These are phyloP conservation scores for Xylariaceae sp. DNA, from an alignment of 2,329 filamentous ascomycete genomes.

Conservation along the genomic window DNA sequence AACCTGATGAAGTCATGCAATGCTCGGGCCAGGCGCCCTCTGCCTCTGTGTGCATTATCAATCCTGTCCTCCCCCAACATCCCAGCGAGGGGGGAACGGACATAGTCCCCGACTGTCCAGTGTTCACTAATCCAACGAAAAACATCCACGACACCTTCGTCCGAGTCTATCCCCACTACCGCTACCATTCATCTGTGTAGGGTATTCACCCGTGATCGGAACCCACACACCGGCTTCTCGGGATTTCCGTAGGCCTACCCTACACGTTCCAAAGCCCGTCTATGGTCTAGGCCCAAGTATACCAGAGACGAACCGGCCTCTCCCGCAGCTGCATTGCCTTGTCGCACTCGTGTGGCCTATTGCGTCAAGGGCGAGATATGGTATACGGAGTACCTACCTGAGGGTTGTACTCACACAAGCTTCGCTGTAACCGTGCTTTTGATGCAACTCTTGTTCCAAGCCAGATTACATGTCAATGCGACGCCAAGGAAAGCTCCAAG, in stretches of 20 bases:
- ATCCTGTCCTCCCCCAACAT: constrained; percentile 5
- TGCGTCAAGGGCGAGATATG: background rate
- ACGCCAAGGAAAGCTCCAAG: constrained; percentile 2
- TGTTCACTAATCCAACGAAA: constrained; percentile 22
- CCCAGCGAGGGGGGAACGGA: background rate
- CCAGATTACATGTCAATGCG: background rate
- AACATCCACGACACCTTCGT: background rate
- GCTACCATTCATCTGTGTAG: background rate
- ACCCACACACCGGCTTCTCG: constrained; percentile 7
- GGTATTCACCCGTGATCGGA: constrained; percentile 10
- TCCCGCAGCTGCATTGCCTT: background rate
- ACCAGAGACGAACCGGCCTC: background rate
- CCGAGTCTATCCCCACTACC: no score
- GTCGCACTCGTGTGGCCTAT: constrained; percentile 1
- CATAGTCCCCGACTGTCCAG: background rate
- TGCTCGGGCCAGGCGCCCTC: background rate
- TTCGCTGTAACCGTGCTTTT: no score
- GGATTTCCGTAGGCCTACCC: constrained; percentile 8
- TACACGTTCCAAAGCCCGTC: constrained; percentile 5
- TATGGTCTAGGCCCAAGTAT: background rate
- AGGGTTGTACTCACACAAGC: no score
- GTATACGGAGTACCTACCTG: no score
- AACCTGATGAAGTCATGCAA: background rate
- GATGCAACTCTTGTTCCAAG: background rate
- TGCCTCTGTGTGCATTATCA: constrained; percentile 21